Percentiles rank a stretch among this genome's conserved stretches.
phyloP scores from a whole-genome alignment of 2,329 filamentous ascomycete species.

The Cladophialophora exuberans region DNA sequence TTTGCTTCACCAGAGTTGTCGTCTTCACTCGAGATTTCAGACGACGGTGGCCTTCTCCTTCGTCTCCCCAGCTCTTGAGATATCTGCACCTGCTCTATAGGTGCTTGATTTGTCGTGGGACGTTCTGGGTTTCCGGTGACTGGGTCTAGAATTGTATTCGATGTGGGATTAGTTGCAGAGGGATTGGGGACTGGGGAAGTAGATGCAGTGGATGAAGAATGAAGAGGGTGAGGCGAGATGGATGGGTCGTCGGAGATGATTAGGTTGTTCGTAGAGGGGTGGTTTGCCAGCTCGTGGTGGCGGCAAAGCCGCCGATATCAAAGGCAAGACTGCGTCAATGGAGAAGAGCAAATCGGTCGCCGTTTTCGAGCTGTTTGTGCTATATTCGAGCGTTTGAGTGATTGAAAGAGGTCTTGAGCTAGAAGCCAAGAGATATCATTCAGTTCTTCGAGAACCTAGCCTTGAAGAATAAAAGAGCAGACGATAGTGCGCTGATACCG shows the following conservation, averaged over 20 bases:
- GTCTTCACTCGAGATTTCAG: conserved; percentile 13
- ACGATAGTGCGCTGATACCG: conserved; percentile 1
- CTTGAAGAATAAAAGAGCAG: neutral
- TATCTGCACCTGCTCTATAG: conserved; percentile 25
- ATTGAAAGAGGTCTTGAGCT: neutral
- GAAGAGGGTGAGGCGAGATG: conserved; percentile 57
- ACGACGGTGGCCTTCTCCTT: conserved; percentile 27
- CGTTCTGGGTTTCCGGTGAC: conserved; percentile 23
- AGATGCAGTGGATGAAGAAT: conserved; percentile 52
- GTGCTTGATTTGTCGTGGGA: conserved; percentile 20
- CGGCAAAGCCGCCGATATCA: conserved; percentile 48
- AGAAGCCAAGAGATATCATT: neutral
- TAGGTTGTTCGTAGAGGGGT: conserved; percentile 63
- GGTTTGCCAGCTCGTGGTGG: conserved; percentile 74
- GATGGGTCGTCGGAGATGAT: conserved; percentile 69
- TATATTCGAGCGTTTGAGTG: neutral
- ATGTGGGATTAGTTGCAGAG: conserved; percentile 18
- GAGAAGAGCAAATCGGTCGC: neutral
- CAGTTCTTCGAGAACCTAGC: neutral
- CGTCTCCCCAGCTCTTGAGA: conserved; percentile 25
- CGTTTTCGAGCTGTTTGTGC: neutral
- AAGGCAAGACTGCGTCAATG: conserved; percentile 14
- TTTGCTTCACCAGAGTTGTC: conserved; percentile 27
- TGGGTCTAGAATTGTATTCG: conserved; percentile 21
- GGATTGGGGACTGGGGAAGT: conserved; percentile 44